Conservation (phyloP, 2,329 filamentous ascomycete species). For the Neofusicoccum kwambonambiense region DNA sequence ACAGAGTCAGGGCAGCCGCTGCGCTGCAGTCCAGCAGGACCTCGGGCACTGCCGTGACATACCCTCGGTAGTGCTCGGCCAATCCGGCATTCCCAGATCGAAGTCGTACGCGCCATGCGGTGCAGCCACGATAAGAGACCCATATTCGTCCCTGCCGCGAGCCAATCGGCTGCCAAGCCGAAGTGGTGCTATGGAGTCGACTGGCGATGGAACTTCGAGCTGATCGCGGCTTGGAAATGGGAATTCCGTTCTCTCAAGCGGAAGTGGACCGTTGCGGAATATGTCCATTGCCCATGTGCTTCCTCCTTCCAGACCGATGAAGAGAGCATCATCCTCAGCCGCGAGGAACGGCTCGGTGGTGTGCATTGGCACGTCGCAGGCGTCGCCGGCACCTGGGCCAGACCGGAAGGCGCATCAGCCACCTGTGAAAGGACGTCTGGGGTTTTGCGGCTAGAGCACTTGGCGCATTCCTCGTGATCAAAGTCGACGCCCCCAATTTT, state of each 20-base stretch:
- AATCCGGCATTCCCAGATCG: background rate
- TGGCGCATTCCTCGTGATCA: background rate
- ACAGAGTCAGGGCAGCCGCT: background rate
- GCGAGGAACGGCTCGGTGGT: background rate
- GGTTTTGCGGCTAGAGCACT: background rate
- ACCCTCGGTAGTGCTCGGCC: background rate
- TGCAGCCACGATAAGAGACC: background rate
- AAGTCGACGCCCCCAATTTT: background rate
- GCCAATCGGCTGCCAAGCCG: background rate
- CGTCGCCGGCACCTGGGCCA: background rate
- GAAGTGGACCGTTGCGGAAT: background rate
- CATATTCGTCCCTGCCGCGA: background rate
- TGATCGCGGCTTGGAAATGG: background rate
- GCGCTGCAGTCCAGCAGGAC: background rate
- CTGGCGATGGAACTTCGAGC: background rate
- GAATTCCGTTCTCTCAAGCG: background rate
- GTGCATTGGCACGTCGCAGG: background rate
- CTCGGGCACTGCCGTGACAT: conserved; percentile 1
- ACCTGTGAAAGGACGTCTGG: background rate
- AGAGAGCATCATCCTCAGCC: background rate
- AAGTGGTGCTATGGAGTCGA: background rate
- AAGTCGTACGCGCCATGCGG: background rate
- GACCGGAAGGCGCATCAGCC: background rate
- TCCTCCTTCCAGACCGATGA: background rate
- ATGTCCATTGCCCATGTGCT: background rate